Evolutionary conservation across 441 rosid genomes (phyloP), one percentile per base, ranked within the genome.

Genomic region (Flueggea neowawraea): DNA sequence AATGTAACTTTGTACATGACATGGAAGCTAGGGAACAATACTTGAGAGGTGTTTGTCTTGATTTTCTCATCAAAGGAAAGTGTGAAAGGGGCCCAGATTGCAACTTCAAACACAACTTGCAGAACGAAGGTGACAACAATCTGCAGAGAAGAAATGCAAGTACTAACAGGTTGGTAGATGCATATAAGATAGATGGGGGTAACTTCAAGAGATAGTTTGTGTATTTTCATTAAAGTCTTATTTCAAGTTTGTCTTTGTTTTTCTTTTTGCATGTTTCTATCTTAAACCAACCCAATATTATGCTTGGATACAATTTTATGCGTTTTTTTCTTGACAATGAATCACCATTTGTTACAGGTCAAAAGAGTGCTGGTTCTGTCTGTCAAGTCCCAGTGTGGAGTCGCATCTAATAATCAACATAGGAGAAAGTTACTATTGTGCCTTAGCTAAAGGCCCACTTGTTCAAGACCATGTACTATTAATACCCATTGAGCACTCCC

Each of bases 51-150:
- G 97, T 87, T 73, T 93, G 98, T 78, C 85, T 93, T 68, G 97
- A 93, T 76, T 87, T 85, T 78, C 87, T 93, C 67, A 83, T 84
- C 78, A 93, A 93, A 79, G 97, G 98, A 48, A 88, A 80, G 67
- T 90, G 98, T 77, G 96, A 90, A 78, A 88, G 76, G 73, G 98
- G 98, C 58, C 96, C 93, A 62, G 95, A 87, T 51, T 93, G 98
- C 80, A 88, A 65, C 74, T 93, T 82, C 80, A 90, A 90, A 82
- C 98, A 93, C 71, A 77, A 78, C 62, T 87, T 90, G 53, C 91
- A 80, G 79, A 77, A 73, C 72, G 86, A 80, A 68, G 81, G 76
- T 59, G 78, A 81, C 69, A 75, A 69, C 49, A 1, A 69, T 72
- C 63, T 82, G 58, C 83, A 58, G 52, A 75, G 61, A 71, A 78